phyloP scores from a whole-genome alignment of 768 basidiomycete species.

The Suillus subaureus region DNA sequence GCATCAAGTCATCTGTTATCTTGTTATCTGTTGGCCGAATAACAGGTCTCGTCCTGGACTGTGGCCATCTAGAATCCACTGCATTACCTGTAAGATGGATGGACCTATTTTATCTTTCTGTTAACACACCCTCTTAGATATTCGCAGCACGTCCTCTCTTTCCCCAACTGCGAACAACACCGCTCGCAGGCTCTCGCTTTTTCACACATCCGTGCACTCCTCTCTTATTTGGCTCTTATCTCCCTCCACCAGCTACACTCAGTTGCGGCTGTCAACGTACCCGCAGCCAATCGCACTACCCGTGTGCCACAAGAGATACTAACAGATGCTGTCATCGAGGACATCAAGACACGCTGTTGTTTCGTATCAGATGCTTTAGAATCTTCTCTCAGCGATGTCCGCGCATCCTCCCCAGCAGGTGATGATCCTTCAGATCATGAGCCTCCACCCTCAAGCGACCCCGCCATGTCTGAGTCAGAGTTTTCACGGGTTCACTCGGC shows the following conservation, averaged over 20 bases:
- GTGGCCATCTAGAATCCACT: constrained; percentile 89
- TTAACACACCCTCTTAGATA: constrained; percentile 56
- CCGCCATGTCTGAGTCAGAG: constrained; percentile 68
- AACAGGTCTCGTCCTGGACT: constrained; percentile 92
- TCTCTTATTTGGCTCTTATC: constrained; percentile 84
- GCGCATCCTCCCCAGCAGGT: constrained; percentile 32
- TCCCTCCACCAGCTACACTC: constrained; percentile 78
- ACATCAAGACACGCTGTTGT: constrained; percentile 87
- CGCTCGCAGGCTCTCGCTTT: constrained; percentile 82
- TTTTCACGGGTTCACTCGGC: constrained; percentile 56
- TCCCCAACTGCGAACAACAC: constrained; percentile 80
- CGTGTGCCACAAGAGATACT: constrained; percentile 81
- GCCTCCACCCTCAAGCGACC: constrained; percentile 51
- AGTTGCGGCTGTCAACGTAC: constrained; percentile 64
- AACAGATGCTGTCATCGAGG: constrained; percentile 80
- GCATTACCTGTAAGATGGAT: constrained; percentile 72
- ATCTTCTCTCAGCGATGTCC: constrained; percentile 31
- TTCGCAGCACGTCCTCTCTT: constrained; percentile 88
- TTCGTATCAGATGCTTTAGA: constrained; percentile 76
- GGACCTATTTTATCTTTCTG: background rate
- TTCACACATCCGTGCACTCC: constrained; percentile 79
- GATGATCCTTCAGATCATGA: constrained; percentile 43
- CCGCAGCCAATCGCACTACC: constrained; percentile 60
- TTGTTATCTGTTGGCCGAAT: constrained; percentile 84
- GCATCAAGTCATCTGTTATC: constrained; percentile 86